Base-by-base conservation (phyloP, 2,329 filamentous ascomycete genomes). In the Botryotinia globosa region DNA sequence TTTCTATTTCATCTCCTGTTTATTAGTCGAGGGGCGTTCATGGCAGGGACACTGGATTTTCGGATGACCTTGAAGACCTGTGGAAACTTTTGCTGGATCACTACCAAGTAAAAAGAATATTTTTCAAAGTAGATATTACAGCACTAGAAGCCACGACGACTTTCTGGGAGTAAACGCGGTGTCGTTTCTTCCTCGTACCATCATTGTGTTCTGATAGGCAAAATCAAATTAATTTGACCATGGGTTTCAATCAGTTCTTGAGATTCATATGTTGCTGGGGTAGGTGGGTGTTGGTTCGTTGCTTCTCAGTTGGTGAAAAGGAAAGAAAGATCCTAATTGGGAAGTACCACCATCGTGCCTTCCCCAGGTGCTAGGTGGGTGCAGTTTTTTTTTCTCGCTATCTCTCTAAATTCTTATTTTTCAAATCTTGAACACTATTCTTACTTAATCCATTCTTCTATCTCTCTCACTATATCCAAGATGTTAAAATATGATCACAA, bases 1-100 rank as follows among this genome's bases (percentile, higher is more conserved):
- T 73, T 70, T 48, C 25, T 69, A 39, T 39, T 73, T 59, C 62
- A 71, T 71, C 51, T 72, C 42, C 59, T 73, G 66, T 48, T 71
- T 73, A 64, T 69, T 69, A 68, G 67, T 72, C 39, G 29, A 69
- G 64, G 67, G 72, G 72, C 67, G 67, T 73, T 78, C 74, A 74
- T 74, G 70, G 75, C 42, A 66, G 64, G 51, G 39, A 56, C 48
- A 71, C 51, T 54, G 69, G 70, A 32, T 72, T 72, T 63, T 67
- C 64, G 48, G 61, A 66, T 54, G 45, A 48, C 56, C 39, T 66
- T 68, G 62, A 68, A 67, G 70, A 59, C 32, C 29, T 58, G 37
- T 58, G 70, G 63, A 67, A 56, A 56, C 59, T 71, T 66, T 72
- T 72, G 72, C 75, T 78, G 76, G 73, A 79, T 77, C 74, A 76